phyloP scores from a whole-genome alignment of 305 asterid species.

The Plantago coronopus region DNA sequence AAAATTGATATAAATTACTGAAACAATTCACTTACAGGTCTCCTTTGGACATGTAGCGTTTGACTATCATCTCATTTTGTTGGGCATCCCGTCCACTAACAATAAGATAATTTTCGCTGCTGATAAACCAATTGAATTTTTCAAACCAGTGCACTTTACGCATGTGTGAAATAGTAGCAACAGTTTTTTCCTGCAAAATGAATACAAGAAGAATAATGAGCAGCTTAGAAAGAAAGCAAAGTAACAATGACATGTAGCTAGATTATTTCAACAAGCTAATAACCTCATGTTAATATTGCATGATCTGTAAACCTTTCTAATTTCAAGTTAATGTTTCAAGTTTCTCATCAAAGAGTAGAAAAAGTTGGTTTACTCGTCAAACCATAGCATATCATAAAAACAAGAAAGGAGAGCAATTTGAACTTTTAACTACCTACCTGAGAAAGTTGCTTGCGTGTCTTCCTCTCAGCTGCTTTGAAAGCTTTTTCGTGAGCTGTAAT shows the following conservation, averaged over 20 bases:
- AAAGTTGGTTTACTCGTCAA: constrained; percentile 6
- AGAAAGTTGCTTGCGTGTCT: constrained; percentile 83
- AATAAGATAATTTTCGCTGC: constrained; percentile 93
- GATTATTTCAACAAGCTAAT: constrained; percentile 1
- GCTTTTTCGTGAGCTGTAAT: constrained; percentile 92
- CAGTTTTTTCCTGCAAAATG: constrained; percentile 77
- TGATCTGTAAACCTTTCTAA: not conserved
- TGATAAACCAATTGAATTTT: constrained; percentile 96
- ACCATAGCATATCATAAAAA: constrained; percentile 9
- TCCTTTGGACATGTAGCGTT: constrained; percentile 96
- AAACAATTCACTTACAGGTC: constrained; percentile 67
- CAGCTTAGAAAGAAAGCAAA: constrained; percentile 17
- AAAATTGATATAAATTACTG: constrained; percentile 5
- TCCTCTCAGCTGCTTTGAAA: constrained; percentile 92
- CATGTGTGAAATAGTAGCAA: constrained; percentile 89
- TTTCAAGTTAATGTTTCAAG: constrained; percentile 2
- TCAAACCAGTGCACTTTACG: constrained; percentile 99
- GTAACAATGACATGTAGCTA: constrained; percentile 5
- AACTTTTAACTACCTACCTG: constrained; percentile 67
- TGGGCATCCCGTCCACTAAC: constrained; percentile 97
- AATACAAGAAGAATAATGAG: constrained; percentile 19
- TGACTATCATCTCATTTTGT: constrained; percentile 97
- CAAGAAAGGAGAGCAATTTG: constrained; percentile 19
- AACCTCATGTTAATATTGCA: constrained; percentile 7
- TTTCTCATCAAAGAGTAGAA: constrained; percentile 5